A percentile compares a stretch with the other conserved stretches of the same genome.
phyloP scores from a whole-genome alignment of 768 basidiomycete genomes.

The Macrolepiota fuliginosa region DNA sequence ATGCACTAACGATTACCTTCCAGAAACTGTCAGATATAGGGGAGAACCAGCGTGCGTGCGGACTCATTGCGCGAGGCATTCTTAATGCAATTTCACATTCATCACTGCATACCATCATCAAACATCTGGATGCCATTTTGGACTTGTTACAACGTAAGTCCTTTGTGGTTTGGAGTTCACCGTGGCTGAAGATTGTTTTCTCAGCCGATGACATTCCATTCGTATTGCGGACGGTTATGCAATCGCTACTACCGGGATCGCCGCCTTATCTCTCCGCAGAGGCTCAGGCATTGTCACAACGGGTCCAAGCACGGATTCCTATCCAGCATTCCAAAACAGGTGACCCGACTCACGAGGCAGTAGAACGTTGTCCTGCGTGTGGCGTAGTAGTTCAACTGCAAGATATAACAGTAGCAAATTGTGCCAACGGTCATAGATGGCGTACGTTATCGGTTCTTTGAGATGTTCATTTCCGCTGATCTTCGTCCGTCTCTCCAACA shows the following conservation, averaged over 20 bases:
- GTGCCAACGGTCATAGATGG: slow-evolving; percentile 76
- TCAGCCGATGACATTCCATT: slow-evolving; percentile 66
- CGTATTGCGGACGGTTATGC: slow-evolving; percentile 55
- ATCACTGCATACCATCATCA: slow-evolving; percentile 51
- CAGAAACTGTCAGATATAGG: slow-evolving; percentile 49
- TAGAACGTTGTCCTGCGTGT: slow-evolving; percentile 79
- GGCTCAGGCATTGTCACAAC: slow-evolving; percentile 27
- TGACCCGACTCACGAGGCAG: slow-evolving; percentile 28
- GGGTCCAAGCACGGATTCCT: slow-evolving; percentile 23
- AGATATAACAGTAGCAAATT: slow-evolving; percentile 59
- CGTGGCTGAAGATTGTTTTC: neutral
- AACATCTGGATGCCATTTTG: slow-evolving; percentile 50
- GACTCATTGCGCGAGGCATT: slow-evolving; percentile 48
- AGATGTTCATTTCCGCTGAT: neutral
- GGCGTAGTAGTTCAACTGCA: slow-evolving; percentile 54
- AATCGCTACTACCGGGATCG: slow-evolving; percentile 53
- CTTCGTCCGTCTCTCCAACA: neutral
- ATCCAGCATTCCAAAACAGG: slow-evolving; percentile 18
- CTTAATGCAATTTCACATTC: slow-evolving; percentile 52
- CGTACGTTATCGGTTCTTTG: slow-evolving; percentile 39
- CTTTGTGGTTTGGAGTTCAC: neutral
- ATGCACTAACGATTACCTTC: neutral
- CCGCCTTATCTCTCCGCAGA: slow-evolving; percentile 37
- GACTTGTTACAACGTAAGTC: slow-evolving; percentile 43
- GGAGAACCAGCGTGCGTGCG: slow-evolving; percentile 43